These are phyloP conservation scores for Taphrina pruni DNA, from an alignment of 1,139 yeast species.

Conservation along the genomic window DNA sequence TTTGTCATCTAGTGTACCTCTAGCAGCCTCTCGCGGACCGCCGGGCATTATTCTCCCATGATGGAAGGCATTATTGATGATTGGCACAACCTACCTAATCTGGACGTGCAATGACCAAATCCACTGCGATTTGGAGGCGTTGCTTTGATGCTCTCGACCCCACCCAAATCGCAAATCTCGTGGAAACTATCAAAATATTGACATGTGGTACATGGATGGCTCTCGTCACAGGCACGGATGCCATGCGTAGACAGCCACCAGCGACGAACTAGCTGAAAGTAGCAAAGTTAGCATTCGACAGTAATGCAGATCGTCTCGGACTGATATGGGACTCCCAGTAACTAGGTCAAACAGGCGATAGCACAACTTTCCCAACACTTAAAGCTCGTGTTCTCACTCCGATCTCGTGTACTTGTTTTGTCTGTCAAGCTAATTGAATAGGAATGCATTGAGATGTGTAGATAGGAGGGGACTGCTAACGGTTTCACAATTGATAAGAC, in stretches of 20 bases:
- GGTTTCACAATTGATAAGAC: no score
- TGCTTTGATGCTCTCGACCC: no score
- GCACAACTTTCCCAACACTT: background rate
- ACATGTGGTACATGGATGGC: background rate
- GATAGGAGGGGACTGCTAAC: no score
- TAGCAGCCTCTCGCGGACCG: conserved; percentile 14
- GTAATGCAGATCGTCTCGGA: conserved; percentile 7
- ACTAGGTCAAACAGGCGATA: background rate
- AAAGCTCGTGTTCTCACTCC: background rate
- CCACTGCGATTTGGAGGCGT: no score
- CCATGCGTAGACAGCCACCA: background rate
- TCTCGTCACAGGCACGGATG: conserved; percentile 1
- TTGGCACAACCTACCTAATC: no score
- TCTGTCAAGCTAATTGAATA: background rate
- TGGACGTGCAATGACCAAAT: no score
- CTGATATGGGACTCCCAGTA: background rate
- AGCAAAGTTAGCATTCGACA: conserved; percentile 8
- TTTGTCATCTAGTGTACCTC: background rate
- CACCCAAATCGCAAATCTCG: no score
- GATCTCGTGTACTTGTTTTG: background rate
- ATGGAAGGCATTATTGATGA: background rate
- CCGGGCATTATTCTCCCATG: conserved; percentile 21
- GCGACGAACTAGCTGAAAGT: background rate
- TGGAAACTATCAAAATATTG: background rate
- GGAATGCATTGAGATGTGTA: background rate